Evolutionary conservation across 768 basidiomycete species (phyloP).

Genomic region (Calocybe indica): DNA sequence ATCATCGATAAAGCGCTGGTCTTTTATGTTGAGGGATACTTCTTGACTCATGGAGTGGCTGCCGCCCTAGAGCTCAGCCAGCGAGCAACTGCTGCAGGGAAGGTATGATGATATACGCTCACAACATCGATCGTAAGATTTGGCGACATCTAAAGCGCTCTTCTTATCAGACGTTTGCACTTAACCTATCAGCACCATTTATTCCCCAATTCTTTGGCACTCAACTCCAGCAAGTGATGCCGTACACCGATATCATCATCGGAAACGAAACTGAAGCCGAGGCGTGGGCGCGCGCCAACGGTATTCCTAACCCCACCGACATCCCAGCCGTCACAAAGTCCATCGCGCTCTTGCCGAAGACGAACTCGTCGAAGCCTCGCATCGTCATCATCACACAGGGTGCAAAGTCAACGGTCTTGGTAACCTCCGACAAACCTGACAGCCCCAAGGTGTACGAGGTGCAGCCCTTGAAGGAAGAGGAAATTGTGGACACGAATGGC

Average conservation of each 20-base stretch:
- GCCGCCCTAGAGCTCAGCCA: constrained; percentile 69
- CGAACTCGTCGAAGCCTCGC: constrained; percentile 71
- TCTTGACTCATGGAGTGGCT: constrained; percentile 88
- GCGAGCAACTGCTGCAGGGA: constrained; percentile 68
- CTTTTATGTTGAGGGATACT: constrained; percentile 96
- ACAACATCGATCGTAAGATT: no score
- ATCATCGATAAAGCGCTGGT: constrained; percentile 75
- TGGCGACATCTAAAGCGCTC: constrained; percentile 1
- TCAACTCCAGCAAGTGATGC: constrained; percentile 77
- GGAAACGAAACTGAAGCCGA: constrained; percentile 97
- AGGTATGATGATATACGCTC: constrained; percentile 39
- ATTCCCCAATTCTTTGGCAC: constrained; percentile 88
- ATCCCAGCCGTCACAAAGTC: constrained; percentile 62
- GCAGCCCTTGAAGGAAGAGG: constrained; percentile 41
- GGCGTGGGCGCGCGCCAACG: constrained; percentile 72
- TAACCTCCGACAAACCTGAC: constrained; percentile 51
- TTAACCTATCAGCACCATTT: constrained; percentile 98
- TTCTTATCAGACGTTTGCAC: constrained; percentile 61
- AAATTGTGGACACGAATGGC: constrained; percentile 96
- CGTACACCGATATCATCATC: constrained; percentile 85
- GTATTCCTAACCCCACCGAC: constrained; percentile 60
- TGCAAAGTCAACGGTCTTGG: constrained; percentile 69
- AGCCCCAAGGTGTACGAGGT: constrained; percentile 56
- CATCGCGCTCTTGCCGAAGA: constrained; percentile 73
- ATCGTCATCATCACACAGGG: constrained; percentile 92